A percentile compares a stretch with the other conserved stretches of the same genome.
Conservation (phyloP, 192 early-diverging fungal genomes). For the Backusella parvicylindrica region DNA sequence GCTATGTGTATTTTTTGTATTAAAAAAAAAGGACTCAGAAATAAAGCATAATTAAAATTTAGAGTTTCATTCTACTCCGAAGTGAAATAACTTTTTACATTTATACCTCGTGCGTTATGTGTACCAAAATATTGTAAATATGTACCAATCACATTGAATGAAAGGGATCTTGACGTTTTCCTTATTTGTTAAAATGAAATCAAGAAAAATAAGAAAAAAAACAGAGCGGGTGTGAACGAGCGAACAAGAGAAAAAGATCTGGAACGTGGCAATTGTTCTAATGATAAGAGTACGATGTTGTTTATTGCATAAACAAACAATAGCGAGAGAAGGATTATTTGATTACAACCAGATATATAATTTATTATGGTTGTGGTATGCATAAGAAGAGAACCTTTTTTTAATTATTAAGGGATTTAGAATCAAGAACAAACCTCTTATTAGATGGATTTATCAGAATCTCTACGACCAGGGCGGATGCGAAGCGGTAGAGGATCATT, state of each 20-base stretch:
- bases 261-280: not conserved
- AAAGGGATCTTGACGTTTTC: not conserved
- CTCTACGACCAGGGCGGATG: slow-evolving; percentile 23
- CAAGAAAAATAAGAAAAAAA: not conserved
- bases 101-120: not conserved
- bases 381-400: not conserved
- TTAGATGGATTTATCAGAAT: slow-evolving; percentile 9
- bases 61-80: not conserved
- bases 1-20: not conserved
- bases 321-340: not conserved
- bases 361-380: not conserved
- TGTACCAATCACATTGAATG: not conserved
- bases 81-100: not conserved
- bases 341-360: not conserved
- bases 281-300: not conserved
- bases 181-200: slow-evolving; percentile 7
- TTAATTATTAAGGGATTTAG: not conserved
- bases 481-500: slow-evolving; percentile 9
- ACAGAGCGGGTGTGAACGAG: not conserved
- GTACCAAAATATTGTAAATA: not conserved
- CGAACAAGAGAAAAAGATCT: not conserved
- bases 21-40: not conserved
- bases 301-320: not conserved
- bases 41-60: not conserved
- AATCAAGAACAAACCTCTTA: not conserved